Evolutionary conservation across 2,329 filamentous ascomycete genomes (phyloP).

Genomic region (Mollisiaceae sp.): DNA sequence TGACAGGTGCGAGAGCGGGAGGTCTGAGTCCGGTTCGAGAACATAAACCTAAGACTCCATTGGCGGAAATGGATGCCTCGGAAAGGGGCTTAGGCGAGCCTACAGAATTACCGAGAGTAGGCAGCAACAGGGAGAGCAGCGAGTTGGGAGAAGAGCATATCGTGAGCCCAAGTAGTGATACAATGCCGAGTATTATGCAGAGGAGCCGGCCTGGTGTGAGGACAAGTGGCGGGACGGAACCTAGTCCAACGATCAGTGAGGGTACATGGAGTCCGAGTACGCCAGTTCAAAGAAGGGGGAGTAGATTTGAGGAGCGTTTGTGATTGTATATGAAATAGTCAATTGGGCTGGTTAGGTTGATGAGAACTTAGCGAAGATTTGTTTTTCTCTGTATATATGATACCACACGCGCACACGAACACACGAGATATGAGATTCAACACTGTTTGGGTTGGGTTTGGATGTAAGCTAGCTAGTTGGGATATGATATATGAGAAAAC

Average conservation of each 20-base stretch:
- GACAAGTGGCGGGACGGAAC: constrained; percentile 3
- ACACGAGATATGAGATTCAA: not conserved
- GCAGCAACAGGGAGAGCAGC: not conserved
- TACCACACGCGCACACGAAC: not conserved
- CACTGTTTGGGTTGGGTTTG: not conserved
- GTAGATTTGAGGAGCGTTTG: constrained; percentile 31
- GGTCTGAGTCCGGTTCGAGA: constrained; percentile 18
- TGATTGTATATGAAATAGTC: not conserved
- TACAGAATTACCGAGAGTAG: not conserved
- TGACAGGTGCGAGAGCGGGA: not conserved
- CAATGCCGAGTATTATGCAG: constrained; percentile 35
- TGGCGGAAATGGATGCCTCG: constrained; percentile 24
- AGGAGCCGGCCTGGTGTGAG: constrained; percentile 17
- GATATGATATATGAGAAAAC: no score
- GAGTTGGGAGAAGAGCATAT: constrained; percentile 17
- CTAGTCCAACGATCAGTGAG: constrained; percentile 24
- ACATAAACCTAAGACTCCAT: constrained; percentile 18
- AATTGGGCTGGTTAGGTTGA: not conserved
- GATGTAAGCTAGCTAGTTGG: no score
- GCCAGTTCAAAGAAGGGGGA: constrained; percentile 28
- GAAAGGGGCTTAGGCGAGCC: constrained; percentile 24
- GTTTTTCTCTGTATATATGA: not conserved
- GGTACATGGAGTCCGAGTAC: constrained; percentile 26
- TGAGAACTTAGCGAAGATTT: no score
- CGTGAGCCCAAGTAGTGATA: constrained; percentile 35